Percentiles rank a stretch among this genome's conserved stretches.
These are phyloP conservation scores for Physcomitrellopsis africana DNA, from an alignment of 225 moss, liverwort and hornwort genomes.

Conservation along the genomic window DNA sequence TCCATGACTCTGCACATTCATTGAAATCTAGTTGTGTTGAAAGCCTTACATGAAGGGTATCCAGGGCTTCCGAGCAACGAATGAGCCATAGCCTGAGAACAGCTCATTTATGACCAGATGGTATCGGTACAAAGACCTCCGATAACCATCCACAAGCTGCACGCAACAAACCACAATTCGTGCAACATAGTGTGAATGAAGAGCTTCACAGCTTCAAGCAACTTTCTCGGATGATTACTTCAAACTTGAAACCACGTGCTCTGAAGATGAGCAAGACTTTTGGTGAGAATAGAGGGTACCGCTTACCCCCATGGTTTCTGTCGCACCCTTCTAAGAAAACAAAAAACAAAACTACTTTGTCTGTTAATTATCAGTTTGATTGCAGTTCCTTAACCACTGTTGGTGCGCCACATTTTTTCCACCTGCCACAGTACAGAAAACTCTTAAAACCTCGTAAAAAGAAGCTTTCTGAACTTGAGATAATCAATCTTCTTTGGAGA, in stretches of 20 bases:
- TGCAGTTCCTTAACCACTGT: not conserved
- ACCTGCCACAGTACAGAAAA: conserved; percentile 32
- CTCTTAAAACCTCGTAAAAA: not conserved
- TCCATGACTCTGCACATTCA: not conserved
- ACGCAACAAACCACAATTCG: not conserved
- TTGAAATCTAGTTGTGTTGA: not conserved
- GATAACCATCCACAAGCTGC: conserved; percentile 48
- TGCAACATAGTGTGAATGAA: not conserved
- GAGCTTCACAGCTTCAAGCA: not conserved
- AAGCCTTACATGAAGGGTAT: conserved; percentile 70
- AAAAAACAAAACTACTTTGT: not conserved
- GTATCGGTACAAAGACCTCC: conserved; percentile 53
- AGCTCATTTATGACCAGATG: conserved; percentile 69
- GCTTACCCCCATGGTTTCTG: conserved; percentile 45
- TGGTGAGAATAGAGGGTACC: not conserved
- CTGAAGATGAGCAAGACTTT: too few species aligned
- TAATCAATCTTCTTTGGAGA: too few species aligned
- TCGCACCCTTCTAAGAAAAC: not conserved
- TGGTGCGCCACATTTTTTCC: not conserved
- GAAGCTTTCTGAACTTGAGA: not conserved
- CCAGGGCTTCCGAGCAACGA: conserved; percentile 73
- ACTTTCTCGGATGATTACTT: too few species aligned
- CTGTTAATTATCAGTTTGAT: not conserved
- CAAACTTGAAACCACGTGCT: too few species aligned
- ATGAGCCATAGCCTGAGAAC: conserved; percentile 82